These are phyloP conservation scores for Beauveria asiatica DNA, from an alignment of 2,329 filamentous ascomycete species.

Conservation along the genomic window DNA sequence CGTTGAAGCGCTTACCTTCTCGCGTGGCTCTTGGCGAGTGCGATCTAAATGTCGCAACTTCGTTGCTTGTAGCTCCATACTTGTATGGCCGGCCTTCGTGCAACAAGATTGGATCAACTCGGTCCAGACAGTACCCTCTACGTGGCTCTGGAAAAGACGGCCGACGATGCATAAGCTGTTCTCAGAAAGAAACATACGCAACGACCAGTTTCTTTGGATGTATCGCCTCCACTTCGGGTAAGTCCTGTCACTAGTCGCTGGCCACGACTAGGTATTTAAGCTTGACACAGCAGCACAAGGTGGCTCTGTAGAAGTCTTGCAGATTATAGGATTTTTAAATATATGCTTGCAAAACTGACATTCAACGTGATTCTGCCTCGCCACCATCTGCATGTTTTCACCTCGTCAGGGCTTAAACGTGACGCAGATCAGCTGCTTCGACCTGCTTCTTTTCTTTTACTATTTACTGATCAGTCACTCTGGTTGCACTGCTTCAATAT, in stretches of 20 bases:
- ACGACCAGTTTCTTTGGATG: too few species aligned
- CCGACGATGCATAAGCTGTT: not conserved
- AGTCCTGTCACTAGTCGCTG: not conserved
- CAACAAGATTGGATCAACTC: not conserved
- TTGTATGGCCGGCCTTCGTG: not conserved
- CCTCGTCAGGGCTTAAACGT: not conserved
- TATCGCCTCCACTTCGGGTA: not conserved
- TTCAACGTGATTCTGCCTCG: not conserved
- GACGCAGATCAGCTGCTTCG: not conserved
- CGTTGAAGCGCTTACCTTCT: conserved; percentile 33
- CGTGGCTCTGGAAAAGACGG: not conserved
- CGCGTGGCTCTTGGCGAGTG: conserved; percentile 65
- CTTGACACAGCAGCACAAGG: too few species aligned
- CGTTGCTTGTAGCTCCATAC: not conserved
- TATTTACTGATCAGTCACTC: conserved; percentile 19
- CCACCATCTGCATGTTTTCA: not conserved
- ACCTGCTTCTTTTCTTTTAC: not conserved
- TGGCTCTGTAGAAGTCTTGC: not conserved
- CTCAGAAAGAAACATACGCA: not conserved
- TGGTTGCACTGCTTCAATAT: not conserved
- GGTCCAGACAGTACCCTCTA: not conserved
- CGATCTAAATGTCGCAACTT: conserved; percentile 52
- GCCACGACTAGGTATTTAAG: not conserved
- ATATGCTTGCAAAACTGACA: not conserved
- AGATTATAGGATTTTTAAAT: not conserved